A percentile compares a stretch with the other conserved stretches of the same genome.
Conservation (phyloP, 2,329 filamentous ascomycete genomes). For the Fusarium bactridioides region DNA sequence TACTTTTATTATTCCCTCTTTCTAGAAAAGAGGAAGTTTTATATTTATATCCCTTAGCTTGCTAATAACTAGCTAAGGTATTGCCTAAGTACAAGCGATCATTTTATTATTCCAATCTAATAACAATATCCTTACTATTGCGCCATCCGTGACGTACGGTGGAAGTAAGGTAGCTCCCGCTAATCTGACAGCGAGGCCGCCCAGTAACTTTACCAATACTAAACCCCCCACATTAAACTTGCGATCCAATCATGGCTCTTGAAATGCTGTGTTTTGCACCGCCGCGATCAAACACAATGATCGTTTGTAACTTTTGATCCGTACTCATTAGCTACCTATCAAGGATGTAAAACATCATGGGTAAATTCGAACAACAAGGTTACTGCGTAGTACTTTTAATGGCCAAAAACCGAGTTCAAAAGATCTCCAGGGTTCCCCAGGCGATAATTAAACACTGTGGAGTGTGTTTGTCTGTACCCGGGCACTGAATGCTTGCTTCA, state of each 20-base stretch:
- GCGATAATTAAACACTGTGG: slow-evolving; percentile 1
- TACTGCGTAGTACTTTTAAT: background rate
- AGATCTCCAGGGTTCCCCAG: slow-evolving; percentile 15
- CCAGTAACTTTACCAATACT: background rate
- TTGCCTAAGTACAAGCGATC: no score
- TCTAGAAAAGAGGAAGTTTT: no score
- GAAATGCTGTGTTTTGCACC: slow-evolving; percentile 15
- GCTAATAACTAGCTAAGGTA: no score
- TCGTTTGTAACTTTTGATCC: background rate
- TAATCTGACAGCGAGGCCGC: slow-evolving; percentile 36
- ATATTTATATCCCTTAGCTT: no score
- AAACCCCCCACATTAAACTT: background rate
- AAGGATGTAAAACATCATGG: background rate
- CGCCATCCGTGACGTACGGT: slow-evolving; percentile 11
- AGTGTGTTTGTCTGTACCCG: background rate
- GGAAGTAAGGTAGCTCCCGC: background rate
- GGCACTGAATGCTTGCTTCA: background rate
- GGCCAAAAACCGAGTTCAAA: slow-evolving; percentile 3
- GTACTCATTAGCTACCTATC: background rate
- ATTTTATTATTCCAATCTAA: no score
- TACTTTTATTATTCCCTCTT: no score
- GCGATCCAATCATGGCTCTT: background rate
- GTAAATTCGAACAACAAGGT: background rate
- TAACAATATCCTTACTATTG: slow-evolving; percentile 1
- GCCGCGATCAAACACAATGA: background rate